A percentile compares a stretch with the other conserved stretches of the same genome.
Evolutionary conservation across 2,329 filamentous ascomycete species (phyloP).

Genomic region (Trichoderma koningiopsis): DNA sequence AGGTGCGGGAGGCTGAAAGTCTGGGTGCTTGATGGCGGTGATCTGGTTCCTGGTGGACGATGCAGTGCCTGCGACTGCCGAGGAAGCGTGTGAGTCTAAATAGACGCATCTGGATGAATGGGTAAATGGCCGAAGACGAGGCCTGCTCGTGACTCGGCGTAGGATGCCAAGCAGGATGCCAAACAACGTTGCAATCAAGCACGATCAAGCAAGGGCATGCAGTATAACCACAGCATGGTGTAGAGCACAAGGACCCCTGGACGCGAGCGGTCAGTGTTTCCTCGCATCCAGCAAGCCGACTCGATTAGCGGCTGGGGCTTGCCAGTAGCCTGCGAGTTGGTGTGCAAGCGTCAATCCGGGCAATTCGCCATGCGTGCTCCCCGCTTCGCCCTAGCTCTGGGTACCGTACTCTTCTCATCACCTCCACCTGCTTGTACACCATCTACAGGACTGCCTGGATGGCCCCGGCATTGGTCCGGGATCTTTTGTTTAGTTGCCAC

Average conservation of each 20-base stretch:
- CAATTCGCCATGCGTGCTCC: constrained; percentile 12
- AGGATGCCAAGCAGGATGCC: background rate
- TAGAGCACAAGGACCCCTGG: background rate
- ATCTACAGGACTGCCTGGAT: constrained; percentile 1
- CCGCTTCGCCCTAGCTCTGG: constrained; percentile 3
- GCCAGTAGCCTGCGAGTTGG: background rate
- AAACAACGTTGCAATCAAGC: background rate
- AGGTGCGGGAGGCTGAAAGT: background rate
- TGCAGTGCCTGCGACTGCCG: background rate
- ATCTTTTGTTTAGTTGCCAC: constrained; percentile 30
- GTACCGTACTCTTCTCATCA: background rate
- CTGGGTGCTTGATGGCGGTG: background rate
- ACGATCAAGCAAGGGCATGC: background rate
- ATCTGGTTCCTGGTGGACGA: constrained; percentile 1
- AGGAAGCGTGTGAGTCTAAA: background rate
- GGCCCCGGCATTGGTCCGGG: constrained; percentile 26
- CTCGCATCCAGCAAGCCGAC: background rate
- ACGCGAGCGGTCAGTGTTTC: background rate
- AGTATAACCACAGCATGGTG: background rate
- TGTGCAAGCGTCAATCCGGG: constrained; percentile 3
- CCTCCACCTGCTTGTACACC: background rate
- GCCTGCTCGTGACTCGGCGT: background rate
- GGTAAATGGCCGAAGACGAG: background rate
- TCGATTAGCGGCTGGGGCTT: background rate
- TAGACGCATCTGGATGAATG: background rate